A percentile compares a stretch with the other conserved stretches of the same genome.
phyloP scores from a whole-genome alignment of 495 filamentous ascomycete species.

The Aspergillus nanangensis region DNA sequence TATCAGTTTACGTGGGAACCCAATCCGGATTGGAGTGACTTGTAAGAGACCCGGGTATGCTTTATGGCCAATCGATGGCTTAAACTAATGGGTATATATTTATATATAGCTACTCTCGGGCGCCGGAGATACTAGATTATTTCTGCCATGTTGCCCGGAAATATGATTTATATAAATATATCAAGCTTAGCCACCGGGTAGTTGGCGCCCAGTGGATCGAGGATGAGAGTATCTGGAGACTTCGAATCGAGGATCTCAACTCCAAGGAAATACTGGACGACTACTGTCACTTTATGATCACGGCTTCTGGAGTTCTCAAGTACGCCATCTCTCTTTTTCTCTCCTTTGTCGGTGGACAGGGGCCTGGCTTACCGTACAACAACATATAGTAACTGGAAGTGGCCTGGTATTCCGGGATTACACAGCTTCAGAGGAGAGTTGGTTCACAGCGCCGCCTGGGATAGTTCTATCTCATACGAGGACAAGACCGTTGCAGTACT shows the following conservation, averaged over 20 bases:
- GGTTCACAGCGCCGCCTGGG: slow-evolving; percentile 46
- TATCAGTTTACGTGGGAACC: slow-evolving; percentile 35
- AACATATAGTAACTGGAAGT: slow-evolving; percentile 33
- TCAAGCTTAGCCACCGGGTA: slow-evolving; percentile 32
- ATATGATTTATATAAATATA: slow-evolving; percentile 31
- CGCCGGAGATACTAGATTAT: slow-evolving; percentile 52
- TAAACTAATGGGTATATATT: slow-evolving; percentile 40
- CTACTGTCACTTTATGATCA: slow-evolving; percentile 36
- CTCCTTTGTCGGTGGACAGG: background rate
- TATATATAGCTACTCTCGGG: slow-evolving; percentile 36
- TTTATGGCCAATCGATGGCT: slow-evolving; percentile 50
- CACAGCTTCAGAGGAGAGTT: slow-evolving; percentile 39
- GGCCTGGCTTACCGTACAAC: background rate
- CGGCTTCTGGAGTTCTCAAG: slow-evolving; percentile 46
- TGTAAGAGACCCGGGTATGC: slow-evolving; percentile 27
- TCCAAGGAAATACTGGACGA: slow-evolving; percentile 20
- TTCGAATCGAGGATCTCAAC: slow-evolving; percentile 21
- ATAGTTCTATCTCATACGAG: slow-evolving; percentile 26
- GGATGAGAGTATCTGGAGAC: slow-evolving; percentile 33
- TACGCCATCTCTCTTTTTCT: too few species aligned
- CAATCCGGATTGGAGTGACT: slow-evolving; percentile 43
- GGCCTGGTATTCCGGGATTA: slow-evolving; percentile 44
- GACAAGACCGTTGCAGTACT: slow-evolving; percentile 47
- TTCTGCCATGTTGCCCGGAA: slow-evolving; percentile 36
- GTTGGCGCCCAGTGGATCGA: slow-evolving; percentile 36